Base-by-base conservation (phyloP, 108 stramenopile genomes). In the Skeletonema potamos region DNA sequence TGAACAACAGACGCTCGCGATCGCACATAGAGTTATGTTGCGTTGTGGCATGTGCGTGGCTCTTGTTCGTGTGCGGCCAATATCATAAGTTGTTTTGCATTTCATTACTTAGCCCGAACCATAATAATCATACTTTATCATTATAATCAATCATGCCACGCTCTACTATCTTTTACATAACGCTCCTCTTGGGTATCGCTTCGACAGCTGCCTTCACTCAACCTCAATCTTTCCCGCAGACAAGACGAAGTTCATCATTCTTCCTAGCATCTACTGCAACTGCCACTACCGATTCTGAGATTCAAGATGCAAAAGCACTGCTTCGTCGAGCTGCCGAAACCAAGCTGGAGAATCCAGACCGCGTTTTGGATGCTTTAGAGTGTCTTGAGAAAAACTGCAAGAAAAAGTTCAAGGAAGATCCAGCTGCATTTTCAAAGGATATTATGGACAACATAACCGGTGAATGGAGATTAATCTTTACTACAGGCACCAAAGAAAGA, bases 381-480 rank as follows among this genome's bases (percentile, higher is more conserved):
- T 66, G 73, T 61, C 77, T 95, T 13, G 94, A 95, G 77, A 86
- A 80, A 56, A 66, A 87, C 22, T 87, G 88, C 79, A 77, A 91
- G 58, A 29, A 82, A 70, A 76, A 85, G 58, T 74, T 79, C 64
- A 84, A 84, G 69, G 71, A 79, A 33, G 78, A 91, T 70, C 72
- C 85, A 41, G 46, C 39, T 9, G 64, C 55, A 1, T 71, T 77
- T 28, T 80, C 68, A 0, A 64, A 79, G 54, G 82, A 84, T 58
- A 70, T 87, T 3, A 28, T 87, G 37, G 72, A 82, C 28, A 74
- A 85, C 26, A 74, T 91, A 44, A 70, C 74, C 12, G 93, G 93
- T 37, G 79, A 83, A 58, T 97, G 96, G 96, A 85, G 90, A 55
- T 77, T 97, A 11, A 83, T 97, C 51, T 97, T 97, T 83, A 97